Base-by-base conservation (phyloP, 2,329 filamentous ascomycete genomes). In the Talaromyces atroroseus region DNA sequence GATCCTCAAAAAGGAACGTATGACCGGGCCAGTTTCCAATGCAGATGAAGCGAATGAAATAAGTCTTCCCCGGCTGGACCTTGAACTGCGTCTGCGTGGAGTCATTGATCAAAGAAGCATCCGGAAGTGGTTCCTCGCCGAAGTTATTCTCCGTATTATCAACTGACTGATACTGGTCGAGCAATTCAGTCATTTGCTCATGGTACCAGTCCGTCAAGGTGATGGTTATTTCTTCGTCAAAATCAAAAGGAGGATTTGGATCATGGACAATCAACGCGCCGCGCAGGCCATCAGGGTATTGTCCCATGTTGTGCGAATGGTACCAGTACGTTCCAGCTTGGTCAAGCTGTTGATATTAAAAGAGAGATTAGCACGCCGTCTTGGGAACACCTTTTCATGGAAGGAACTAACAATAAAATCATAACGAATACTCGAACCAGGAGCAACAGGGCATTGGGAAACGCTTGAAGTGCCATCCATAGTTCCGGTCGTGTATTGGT, bases 261-360 rank as follows among this genome's bases (percentile, higher is more conserved):
- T 89, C 86, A 50, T 87, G 81, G 20, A 89, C 75, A 54, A 89
- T 80, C 32, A 89, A 70, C 1, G 85, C 79, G 0, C 80, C 85
- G 21, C 86, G 78, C 5, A 88, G 75, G 11, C 87, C 87, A 66
- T 90, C 87, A 1, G 86, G 85, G 60, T 89, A 89, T 66, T 88
- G 86, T 23, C 80, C 84, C 59, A 78, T 77, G 21, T 79, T 78
- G 66, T 90, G 87, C 4, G 84, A 87, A 67, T 90, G 87, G 62
- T 91, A 92, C 88, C 88, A 91, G 70, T 89, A 91, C 1, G 87
- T 89, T 26, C 88, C 88, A 0, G 85, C 79, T 73, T 89, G 86
- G 49, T 83, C 67, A 14, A 78, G 65, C 78, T 81, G 40, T 61
- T 66, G 61, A 40, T 58, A 62, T 24, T 36, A 34, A 14, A 46